phyloP scores from a whole-genome alignment of 495 filamentous ascomycete genomes.

The Endocarpon pusillum region DNA sequence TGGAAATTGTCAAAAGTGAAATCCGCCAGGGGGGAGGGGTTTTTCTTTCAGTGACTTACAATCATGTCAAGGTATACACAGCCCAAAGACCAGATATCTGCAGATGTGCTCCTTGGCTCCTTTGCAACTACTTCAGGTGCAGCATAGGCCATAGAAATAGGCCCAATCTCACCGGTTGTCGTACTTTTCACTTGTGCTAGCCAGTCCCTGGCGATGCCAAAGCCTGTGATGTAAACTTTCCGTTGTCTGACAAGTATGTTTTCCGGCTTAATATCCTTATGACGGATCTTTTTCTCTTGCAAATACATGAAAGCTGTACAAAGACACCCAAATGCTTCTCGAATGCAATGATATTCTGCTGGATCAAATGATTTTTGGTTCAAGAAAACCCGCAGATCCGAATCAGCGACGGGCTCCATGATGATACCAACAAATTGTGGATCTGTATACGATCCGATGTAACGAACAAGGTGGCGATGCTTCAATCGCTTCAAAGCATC shows the following conservation, averaged over 20 bases:
- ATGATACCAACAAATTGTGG: constrained; percentile 14
- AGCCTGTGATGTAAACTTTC: constrained; percentile 22
- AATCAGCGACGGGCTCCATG: constrained; percentile 18
- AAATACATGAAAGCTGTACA: constrained; percentile 90
- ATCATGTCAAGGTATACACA: constrained; percentile 97
- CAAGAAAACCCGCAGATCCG: constrained; percentile 11
- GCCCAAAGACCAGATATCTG: constrained; percentile 93
- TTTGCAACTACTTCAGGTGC: constrained; percentile 10
- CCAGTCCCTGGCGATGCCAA: constrained; percentile 21
- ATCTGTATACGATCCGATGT: constrained; percentile 16
- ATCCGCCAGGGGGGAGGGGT: too few species aligned
- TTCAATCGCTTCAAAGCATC: constrained; percentile 5
- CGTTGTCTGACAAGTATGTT: constrained; percentile 63
- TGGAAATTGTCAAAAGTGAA: too few species aligned
- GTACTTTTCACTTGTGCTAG: constrained; percentile 10
- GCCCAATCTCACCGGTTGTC: constrained; percentile 7
- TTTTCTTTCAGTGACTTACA: too few species aligned
- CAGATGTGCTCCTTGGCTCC: constrained; percentile 69
- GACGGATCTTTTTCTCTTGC: constrained; percentile 74
- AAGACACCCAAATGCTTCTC: constrained; percentile 43
- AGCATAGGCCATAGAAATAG: too few species aligned
- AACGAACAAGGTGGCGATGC: constrained; percentile 7
- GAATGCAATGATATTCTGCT: neutral
- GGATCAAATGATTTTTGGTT: neutral
- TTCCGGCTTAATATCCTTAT: constrained; percentile 97